Percentiles rank a stretch among this genome's conserved stretches.
These are phyloP conservation scores for Pueraria montana DNA, from an alignment of 306 rosid genomes.

Conservation along the genomic window DNA sequence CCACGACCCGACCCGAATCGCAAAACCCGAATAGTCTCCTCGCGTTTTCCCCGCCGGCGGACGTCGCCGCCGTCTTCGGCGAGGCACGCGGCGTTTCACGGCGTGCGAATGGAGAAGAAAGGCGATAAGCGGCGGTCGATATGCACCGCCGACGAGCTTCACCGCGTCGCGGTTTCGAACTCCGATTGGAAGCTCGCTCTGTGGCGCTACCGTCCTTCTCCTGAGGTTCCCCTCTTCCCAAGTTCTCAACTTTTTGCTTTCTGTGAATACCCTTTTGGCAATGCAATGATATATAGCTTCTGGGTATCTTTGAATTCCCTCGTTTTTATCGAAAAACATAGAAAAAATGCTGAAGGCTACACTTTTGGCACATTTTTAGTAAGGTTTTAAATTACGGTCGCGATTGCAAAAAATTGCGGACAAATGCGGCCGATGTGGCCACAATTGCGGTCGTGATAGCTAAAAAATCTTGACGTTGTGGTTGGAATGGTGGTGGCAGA, in stretches of 20 bases:
- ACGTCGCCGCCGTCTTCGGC: neutral
- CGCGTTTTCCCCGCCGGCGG: neutral
- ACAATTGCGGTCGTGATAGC: neutral
- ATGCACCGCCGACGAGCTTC: constrained; percentile 91
- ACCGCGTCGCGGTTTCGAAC: constrained; percentile 70
- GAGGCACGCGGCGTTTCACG: constrained; percentile 34
- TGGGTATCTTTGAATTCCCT: constrained; percentile 35
- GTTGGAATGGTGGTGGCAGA: too few species aligned
- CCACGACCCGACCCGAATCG: constrained; percentile 53
- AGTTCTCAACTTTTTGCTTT: constrained; percentile 5
- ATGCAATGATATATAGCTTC: constrained; percentile 27
- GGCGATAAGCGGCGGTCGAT: constrained; percentile 49
- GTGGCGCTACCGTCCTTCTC: constrained; percentile 92
- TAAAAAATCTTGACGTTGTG: neutral
- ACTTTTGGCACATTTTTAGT: neutral
- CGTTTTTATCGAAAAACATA: constrained; percentile 18
- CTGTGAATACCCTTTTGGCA: constrained; percentile 35
- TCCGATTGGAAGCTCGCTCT: constrained; percentile 94
- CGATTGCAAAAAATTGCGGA: too few species aligned
- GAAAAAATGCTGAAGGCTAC: neutral
- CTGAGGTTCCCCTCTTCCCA: constrained; percentile 52
- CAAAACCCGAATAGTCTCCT: constrained; percentile 24
- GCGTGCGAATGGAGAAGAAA: constrained; percentile 45
- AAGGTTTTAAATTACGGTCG: neutral
- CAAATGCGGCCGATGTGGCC: neutral